These are phyloP conservation scores for Hypoxylon fragiforme DNA, from an alignment of 495 filamentous ascomycete genomes.

Conservation along the genomic window DNA sequence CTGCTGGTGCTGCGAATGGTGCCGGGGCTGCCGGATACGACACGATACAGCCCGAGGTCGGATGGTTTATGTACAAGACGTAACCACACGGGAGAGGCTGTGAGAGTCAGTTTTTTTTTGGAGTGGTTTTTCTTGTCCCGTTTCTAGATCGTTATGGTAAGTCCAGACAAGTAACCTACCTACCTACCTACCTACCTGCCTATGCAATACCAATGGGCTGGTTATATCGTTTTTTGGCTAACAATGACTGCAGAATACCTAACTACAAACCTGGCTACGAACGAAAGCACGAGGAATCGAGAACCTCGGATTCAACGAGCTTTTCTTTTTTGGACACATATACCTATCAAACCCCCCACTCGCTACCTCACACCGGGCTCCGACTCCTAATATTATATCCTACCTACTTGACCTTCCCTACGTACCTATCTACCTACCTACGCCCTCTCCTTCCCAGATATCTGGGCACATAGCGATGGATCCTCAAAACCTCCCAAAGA, in stretches of 20 bases:
- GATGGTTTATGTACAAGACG: conserved; percentile 47
- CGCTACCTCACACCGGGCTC: too few species aligned
- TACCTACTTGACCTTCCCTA: not conserved
- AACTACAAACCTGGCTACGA: not conserved
- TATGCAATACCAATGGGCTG: too few species aligned
- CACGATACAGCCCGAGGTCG: conserved; percentile 44
- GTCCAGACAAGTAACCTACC: too few species aligned
- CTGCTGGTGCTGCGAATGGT: too few species aligned
- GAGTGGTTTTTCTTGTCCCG: too few species aligned
- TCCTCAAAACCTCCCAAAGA: too few species aligned
- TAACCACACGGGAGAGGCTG: conserved; percentile 17
- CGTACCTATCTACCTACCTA: not conserved
- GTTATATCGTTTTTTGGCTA: too few species aligned
- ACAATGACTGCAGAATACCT: conserved; percentile 16
- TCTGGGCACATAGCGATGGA: too few species aligned
- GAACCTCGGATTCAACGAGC: not conserved
- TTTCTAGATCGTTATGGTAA: too few species aligned
- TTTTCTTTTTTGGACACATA: not conserved
- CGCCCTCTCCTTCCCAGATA: too few species aligned
- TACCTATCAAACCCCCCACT: not conserved
- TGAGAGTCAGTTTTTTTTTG: conserved; percentile 7
- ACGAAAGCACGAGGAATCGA: not conserved
- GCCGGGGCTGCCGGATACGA: conserved; percentile 39
- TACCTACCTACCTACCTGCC: too few species aligned
- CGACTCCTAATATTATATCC: too few species aligned